Percentiles rank a stretch among this genome's conserved stretches.
Evolutionary conservation across 2,329 filamentous ascomycete genomes (phyloP).

Genomic region (Cladosporium sp.): DNA sequence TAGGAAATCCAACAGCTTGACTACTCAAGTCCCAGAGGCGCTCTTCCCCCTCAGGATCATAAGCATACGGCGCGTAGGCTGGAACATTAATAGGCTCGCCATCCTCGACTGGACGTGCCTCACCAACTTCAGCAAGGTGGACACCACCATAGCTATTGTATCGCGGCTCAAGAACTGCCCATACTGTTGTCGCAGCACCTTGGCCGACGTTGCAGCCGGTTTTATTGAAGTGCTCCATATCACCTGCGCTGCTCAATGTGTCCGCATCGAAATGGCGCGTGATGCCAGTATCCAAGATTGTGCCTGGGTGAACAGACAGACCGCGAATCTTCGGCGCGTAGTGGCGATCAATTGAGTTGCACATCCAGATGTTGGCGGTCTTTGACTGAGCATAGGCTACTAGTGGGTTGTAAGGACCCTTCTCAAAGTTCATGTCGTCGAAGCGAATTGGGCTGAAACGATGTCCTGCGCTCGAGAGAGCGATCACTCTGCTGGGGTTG

Average conservation of each 20-base stretch:
- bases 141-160: constrained; percentile 39
- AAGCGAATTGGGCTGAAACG: constrained; percentile 24
- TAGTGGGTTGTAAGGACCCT: constrained; percentile 21
- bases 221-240: constrained; percentile 12
- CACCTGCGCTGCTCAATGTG: constrained; percentile 5
- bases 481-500: constrained; percentile 35
- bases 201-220: constrained; percentile 36
- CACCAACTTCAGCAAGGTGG: constrained; percentile 43
- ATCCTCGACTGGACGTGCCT: constrained; percentile 28
- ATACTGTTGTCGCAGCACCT: constrained; percentile 48
- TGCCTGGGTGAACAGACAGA: constrained; percentile 42
- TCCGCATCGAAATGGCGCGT: constrained; percentile 9
- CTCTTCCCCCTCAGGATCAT: constrained; percentile 38
- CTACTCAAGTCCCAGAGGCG: constrained; percentile 42
- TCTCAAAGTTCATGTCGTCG: constrained; percentile 30
- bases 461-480: constrained; percentile 43
- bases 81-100: constrained; percentile 18
- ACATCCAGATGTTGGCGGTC: constrained; percentile 49
- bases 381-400: constrained; percentile 49
- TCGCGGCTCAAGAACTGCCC: constrained; percentile 36
- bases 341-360: constrained; percentile 49
- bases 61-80: constrained; percentile 36
- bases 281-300: constrained; percentile 2
- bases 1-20: constrained; percentile 19
- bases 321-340: constrained; percentile 38